Conservation (phyloP, 257 asterid genomes). For the Cordia subcordata region DNA sequence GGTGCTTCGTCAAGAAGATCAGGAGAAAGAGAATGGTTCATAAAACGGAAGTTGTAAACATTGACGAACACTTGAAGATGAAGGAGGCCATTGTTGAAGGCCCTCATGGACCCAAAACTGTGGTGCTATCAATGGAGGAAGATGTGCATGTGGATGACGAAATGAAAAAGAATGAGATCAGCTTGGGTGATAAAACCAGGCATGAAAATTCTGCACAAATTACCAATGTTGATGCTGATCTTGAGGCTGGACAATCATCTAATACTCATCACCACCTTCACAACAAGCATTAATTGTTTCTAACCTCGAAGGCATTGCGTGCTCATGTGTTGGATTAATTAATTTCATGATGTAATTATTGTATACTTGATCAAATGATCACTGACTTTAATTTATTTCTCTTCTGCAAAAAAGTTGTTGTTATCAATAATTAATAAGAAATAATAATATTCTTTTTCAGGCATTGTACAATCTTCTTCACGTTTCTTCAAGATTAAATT, state of each 20-base stretch:
- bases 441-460: no score
- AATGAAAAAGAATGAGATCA: constrained; percentile 15
- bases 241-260: constrained; percentile 27
- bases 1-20: constrained; percentile 27
- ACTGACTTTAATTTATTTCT: no score
- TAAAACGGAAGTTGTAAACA: constrained; percentile 12
- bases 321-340: no score
- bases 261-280: constrained; percentile 6
- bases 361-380: no score
- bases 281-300: neutral
- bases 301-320: no score
- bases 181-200: constrained; percentile 12
- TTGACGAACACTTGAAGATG: constrained; percentile 31
- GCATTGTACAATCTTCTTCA: no score
- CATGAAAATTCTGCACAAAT: constrained; percentile 13
- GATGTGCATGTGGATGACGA: constrained; percentile 26
- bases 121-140: constrained; percentile 26
- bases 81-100: constrained; percentile 27
- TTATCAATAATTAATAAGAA: no score
- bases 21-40: constrained; percentile 21
- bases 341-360: no score
- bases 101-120: constrained; percentile 27
- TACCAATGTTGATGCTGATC: constrained; percentile 18
- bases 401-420: no score
- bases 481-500: no score